phyloP scores from a whole-genome alignment of 306 rosid species.

The Sechiopsis laciniata region DNA sequence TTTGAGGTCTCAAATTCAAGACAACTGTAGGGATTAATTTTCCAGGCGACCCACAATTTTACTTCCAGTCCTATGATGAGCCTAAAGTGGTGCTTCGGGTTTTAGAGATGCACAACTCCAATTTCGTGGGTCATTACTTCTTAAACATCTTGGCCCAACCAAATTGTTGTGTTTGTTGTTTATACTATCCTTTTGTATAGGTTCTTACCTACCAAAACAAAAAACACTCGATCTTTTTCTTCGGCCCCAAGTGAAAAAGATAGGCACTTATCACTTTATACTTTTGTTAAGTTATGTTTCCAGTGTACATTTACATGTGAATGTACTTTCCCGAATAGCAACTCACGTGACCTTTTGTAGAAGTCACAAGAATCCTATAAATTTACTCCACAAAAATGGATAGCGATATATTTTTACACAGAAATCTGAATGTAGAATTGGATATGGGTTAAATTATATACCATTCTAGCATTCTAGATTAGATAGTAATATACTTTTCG shows the following conservation, averaged over 20 bases:
- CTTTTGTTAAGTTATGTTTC: slow-evolving; percentile 45
- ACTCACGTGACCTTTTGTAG: slow-evolving; percentile 80
- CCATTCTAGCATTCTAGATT: not conserved
- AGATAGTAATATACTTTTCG: not conserved
- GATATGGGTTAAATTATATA: not conserved
- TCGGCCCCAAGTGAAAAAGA: slow-evolving; percentile 36
- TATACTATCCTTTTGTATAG: slow-evolving; percentile 23
- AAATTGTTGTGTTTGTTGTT: slow-evolving; percentile 10
- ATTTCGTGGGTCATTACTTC: no score
- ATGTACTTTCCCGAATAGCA: slow-evolving; percentile 85
- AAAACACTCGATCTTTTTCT: slow-evolving; percentile 15
- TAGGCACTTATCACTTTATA: slow-evolving; percentile 25
- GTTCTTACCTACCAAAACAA: slow-evolving; percentile 9
- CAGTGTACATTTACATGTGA: slow-evolving; percentile 72
- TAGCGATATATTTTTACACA: not conserved
- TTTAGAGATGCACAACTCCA: no score
- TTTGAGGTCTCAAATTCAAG: no score
- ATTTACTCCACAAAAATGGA: slow-evolving; percentile 3
- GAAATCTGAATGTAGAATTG: not conserved
- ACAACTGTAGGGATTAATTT: no score
- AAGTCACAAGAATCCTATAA: slow-evolving; percentile 52
- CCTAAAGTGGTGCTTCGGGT: no score
- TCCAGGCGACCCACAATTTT: no score
- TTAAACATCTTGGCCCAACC: not conserved
- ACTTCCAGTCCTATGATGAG: no score